Evolutionary conservation across 805 yeast species (phyloP), one percentile per base, ranked within the genome.

Genomic region (Schwanniomyces polymorphus): DNA sequence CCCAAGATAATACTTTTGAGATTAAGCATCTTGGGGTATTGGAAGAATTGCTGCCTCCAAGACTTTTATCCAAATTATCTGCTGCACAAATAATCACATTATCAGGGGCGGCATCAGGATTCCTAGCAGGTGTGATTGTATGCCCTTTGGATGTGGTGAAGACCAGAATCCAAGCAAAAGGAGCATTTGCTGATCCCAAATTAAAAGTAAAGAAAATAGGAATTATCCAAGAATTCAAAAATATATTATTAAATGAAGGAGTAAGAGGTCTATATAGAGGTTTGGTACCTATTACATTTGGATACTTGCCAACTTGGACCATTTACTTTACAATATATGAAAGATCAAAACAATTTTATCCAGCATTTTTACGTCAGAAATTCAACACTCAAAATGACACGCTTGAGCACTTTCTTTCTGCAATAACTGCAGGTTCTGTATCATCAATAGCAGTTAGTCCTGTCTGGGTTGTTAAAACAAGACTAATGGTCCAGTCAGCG

Each of bases 301-400:
- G 99, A 0, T 94, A 94, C 66, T 83, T 94, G 57, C 99, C 99
- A 12, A 90, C 97, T 0, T 94, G 99, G 99, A 91, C 91, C 76
- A 88, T 94, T 41, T 94, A 94, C 64, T 94, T 94, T 68, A 79
- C 92, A 7, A 87, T 91, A 27, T 94, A 94, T 65, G 98, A 92
- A 61, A 71, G 78, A 46, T 84, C 91, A 25, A 91, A 91, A 62
- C 59, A 65, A 39, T 60, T 75, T 42, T 81, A 79, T 57, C 84
- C 86, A 1, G 49, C 47, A 2, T 50, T 75, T 23, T 66, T 78
- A 38, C 52, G 65, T 12, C 40, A 44, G n/a, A 44, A 60, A 12
- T 59, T 62, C 40, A 59, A 60, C 29, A 44, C 67, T 16, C 51
- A 61, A 11, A 44, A 53, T 16, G 67, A 62, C 31, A 52, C 65